A percentile compares a stretch with the other conserved stretches of the same genome.
phyloP scores from a whole-genome alignment of 2,329 filamentous ascomycete species.

The Aspergillus nomiae region DNA sequence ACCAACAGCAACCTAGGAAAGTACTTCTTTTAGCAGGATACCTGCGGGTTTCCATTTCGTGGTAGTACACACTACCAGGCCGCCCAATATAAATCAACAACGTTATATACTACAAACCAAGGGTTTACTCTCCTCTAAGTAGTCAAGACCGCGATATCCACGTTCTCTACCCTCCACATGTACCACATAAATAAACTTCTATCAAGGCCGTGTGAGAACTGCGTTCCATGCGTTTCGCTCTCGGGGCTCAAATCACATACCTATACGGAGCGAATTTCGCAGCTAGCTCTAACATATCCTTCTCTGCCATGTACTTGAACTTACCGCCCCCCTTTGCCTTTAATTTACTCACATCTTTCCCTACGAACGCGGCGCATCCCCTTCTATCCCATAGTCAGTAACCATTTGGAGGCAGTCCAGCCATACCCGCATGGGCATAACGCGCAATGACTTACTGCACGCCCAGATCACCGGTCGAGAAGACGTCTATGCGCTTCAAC shows the following conservation, averaged over 20 bases:
- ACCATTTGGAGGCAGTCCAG: neutral
- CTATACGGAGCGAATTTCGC: conserved; percentile 81
- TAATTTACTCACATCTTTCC: conserved; percentile 79
- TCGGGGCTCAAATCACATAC: conserved; percentile 42
- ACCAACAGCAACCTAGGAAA: neutral
- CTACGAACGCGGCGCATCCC: conserved; percentile 86
- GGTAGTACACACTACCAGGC: neutral
- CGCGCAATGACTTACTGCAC: conserved; percentile 65
- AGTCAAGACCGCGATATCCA: conserved; percentile 63
- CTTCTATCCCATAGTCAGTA: conserved; percentile 48
- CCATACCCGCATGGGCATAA: neutral
- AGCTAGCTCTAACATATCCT: conserved; percentile 83
- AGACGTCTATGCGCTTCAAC: conserved; percentile 93
- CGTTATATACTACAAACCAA: neutral
- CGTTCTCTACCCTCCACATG: conserved; percentile 87
- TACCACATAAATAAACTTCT: conserved; percentile 97
- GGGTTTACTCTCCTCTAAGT: neutral
- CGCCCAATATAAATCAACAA: neutral
- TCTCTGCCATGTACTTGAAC: conserved; percentile 97
- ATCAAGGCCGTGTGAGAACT: conserved; percentile 19
- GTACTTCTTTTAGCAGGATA: neutral
- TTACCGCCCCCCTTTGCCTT: conserved; percentile 80
- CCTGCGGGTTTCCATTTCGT: no score
- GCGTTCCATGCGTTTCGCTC: neutral
- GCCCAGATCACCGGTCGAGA: conserved; percentile 86